Conservation (phyloP, 106 monocot genomes). For the Phalaenopsis aphrodite region DNA sequence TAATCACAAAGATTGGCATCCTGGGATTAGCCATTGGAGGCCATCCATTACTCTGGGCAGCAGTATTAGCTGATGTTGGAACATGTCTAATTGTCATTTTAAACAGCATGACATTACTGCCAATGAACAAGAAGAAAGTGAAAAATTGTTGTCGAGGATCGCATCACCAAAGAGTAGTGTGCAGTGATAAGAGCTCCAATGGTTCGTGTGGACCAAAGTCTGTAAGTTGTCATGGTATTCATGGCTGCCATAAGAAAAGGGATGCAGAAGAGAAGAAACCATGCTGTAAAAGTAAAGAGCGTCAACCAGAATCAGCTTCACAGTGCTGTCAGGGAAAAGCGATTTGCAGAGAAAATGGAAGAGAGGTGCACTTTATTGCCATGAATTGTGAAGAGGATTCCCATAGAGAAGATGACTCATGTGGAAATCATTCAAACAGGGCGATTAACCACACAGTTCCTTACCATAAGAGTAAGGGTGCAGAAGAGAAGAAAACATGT, state of each 20-base stretch:
- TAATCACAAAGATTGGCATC: constrained; percentile 50
- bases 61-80: constrained; percentile 89
- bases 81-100: constrained; percentile 78
- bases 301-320: not conserved
- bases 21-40: constrained; percentile 64
- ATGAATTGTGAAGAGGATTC: constrained; percentile 5
- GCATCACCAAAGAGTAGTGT: not conserved
- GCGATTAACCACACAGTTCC: not conserved
- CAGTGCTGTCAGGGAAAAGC: constrained; percentile 13
- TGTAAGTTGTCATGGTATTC: not conserved
- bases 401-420: not conserved
- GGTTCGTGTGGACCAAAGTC: no score
- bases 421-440: not conserved
- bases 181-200: no score
- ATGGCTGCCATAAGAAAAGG: constrained; percentile 1
- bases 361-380: constrained; percentile 5
- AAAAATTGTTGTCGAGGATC: constrained; percentile 36
- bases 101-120: constrained; percentile 71
- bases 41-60: constrained; percentile 86
- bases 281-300: not conserved
- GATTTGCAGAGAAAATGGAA: not conserved
- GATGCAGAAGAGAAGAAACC: not conserved
- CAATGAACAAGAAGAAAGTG: constrained; percentile 6
- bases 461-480: no score
- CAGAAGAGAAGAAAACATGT: no score